Percentiles rank a stretch among this genome's conserved stretches.
phyloP scores from a whole-genome alignment of 371 early-diverging fungal species.

The Syncephalastrum monosporum region DNA sequence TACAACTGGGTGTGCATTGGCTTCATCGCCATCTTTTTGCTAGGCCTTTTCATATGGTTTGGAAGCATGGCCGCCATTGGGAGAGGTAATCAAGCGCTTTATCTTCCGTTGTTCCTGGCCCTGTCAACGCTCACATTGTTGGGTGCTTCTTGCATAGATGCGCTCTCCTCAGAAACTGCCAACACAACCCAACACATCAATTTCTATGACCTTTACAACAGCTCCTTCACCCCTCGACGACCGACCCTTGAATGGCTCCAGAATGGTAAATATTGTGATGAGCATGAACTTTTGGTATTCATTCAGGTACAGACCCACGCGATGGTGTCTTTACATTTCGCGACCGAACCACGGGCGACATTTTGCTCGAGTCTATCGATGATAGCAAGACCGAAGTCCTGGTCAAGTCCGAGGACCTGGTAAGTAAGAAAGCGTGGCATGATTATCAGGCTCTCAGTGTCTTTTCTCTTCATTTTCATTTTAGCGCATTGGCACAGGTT shows the following conservation, averaged over 20 bases:
- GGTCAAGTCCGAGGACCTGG: slow-evolving; percentile 31
- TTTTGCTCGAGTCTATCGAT: slow-evolving; percentile 42
- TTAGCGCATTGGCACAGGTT: slow-evolving; percentile 18
- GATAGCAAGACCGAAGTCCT: slow-evolving; percentile 23
- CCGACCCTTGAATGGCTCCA: slow-evolving; percentile 51
- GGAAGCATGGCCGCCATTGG: slow-evolving; percentile 10
- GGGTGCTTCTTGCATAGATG: too few relatives aligned
- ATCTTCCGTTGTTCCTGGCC: not conserved
- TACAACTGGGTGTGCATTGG: slow-evolving; percentile 15
- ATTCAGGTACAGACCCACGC: slow-evolving; percentile 25
- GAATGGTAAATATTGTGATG: slow-evolving; percentile 30
- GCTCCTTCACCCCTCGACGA: slow-evolving; percentile 41
- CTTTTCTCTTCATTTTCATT: slow-evolving; percentile 4
- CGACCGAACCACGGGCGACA: slow-evolving; percentile 37
- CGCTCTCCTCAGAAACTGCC: not conserved
- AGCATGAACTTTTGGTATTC: not conserved
- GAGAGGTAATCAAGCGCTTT: slow-evolving; percentile 13
- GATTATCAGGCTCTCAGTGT: not conserved
- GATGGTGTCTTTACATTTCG: slow-evolving; percentile 54
- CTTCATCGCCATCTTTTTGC: slow-evolving; percentile 14
- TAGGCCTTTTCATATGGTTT: slow-evolving; percentile 21
- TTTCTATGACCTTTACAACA: slow-evolving; percentile 55
- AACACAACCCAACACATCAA: slow-evolving; percentile 29
- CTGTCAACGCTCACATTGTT: not conserved
- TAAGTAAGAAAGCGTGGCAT: slow-evolving; percentile 6